Evolutionary conservation across 1,139 yeast genomes (phyloP).

Genomic region (Saccharomycopsis hybrid): DNA sequence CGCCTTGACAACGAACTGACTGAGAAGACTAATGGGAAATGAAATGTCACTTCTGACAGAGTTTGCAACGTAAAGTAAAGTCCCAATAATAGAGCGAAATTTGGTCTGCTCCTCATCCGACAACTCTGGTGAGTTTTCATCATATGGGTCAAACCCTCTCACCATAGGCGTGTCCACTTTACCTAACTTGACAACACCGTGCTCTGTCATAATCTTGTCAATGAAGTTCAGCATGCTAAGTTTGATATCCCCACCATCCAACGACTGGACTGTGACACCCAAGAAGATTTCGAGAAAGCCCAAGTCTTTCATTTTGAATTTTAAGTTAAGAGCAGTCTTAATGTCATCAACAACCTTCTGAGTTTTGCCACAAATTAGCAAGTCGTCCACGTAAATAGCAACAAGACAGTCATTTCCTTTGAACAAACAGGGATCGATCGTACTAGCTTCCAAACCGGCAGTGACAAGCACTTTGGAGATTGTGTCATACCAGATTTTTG

Average conservation of each 20-base stretch:
- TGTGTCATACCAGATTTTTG: slow-evolving; percentile 3
- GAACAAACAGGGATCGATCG: slow-evolving; percentile 6
- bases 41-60: neutral
- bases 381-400: slow-evolving; percentile 5
- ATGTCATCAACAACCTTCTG: neutral
- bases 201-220: too few species aligned
- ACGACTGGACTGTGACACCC: neutral
- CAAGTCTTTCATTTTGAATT: neutral
- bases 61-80: neutral
- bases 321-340: too few species aligned
- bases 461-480: neutral
- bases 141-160: too few species aligned
- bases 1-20: neutral
- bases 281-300: neutral
- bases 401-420: neutral
- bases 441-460: neutral
- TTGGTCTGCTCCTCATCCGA: neutral
- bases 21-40: neutral
- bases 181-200: too few species aligned
- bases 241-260: neutral
- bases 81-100: neutral
- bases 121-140: neutral
- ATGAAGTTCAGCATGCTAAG: too few species aligned
- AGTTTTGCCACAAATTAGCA: neutral
- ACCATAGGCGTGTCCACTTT: too few species aligned